Evolutionary conservation across 163 green algal genomes (phyloP).

Genomic region (Chlamydomonas reinhardtii): DNA sequence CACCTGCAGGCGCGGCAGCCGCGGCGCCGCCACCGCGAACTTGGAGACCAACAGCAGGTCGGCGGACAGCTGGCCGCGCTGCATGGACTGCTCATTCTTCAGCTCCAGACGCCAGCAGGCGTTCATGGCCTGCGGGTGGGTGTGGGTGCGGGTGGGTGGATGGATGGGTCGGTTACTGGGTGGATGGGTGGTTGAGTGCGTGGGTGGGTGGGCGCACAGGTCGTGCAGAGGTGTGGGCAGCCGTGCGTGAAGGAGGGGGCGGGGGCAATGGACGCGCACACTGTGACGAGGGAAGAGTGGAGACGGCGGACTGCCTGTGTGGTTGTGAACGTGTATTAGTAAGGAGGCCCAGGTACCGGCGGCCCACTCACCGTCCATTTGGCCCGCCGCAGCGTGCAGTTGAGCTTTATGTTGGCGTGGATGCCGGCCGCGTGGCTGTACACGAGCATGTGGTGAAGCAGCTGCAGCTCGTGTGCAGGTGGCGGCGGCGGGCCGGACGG

Average conservation of each 20-base stretch:
- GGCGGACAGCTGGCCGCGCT: conserved; percentile 23
- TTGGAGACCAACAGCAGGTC: conserved; percentile 28
- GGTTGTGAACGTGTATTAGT: no score
- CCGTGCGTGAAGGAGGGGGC: no score
- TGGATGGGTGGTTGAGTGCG: not conserved
- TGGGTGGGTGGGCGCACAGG: no score
- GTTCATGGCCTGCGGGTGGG: conserved; percentile 27
- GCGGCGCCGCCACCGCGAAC: conserved; percentile 6
- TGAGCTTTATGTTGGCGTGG: not conserved
- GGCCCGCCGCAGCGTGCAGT: conserved; percentile 33
- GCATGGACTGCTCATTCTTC: not conserved
- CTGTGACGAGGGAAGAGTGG: no score
- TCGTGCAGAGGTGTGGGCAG: no score
- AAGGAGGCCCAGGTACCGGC: no score
- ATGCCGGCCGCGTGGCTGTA: conserved; percentile 17
- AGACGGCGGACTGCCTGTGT: no score
- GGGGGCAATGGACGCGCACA: no score
- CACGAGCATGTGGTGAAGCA: not conserved
- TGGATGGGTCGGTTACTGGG: no score
- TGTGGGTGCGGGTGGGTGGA: not conserved
- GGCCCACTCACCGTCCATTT: conserved; percentile 44
- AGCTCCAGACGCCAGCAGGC: conserved; percentile 36
- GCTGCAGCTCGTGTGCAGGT: not conserved
- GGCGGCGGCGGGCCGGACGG: not conserved
- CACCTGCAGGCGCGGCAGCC: conserved; percentile 26